Evolutionary conservation across 352 stramenopile species (phyloP).

Genomic region (Stramenopiles sp.): DNA sequence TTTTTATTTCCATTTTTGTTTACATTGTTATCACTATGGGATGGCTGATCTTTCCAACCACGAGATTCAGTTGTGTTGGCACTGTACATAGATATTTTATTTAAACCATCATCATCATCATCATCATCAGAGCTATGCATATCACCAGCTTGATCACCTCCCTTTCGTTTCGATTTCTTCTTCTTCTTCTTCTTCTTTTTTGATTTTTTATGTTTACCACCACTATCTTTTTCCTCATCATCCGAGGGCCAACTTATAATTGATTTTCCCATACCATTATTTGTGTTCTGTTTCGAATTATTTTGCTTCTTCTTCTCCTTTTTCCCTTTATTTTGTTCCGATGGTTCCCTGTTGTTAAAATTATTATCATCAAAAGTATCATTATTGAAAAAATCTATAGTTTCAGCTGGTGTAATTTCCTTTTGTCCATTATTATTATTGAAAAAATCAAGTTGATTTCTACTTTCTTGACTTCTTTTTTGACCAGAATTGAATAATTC

Average conservation of each 20-base stretch:
- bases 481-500: not conserved
- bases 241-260: constrained; percentile 17
- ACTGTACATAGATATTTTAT: constrained; percentile 3
- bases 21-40: constrained; percentile 22
- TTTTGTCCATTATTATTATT: not conserved
- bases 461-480: not conserved
- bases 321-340: not conserved
- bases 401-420: not conserved
- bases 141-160: constrained; percentile 16
- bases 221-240: constrained; percentile 15
- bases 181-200: constrained; percentile 23
- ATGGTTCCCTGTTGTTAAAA: not conserved
- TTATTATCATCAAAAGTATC: too few species aligned
- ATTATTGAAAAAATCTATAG: not conserved
- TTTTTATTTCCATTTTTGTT: not conserved
- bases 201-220: constrained; percentile 20
- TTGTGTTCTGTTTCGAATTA: too few species aligned
- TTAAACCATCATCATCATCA: not conserved
- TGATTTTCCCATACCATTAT: too few species aligned
- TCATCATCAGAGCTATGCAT: constrained; percentile 14
- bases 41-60: constrained; percentile 7
- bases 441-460: not conserved
- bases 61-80: not conserved
- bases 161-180: constrained; percentile 16
- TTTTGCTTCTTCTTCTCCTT: not conserved